These are phyloP conservation scores for Solanum tacnaense DNA, from an alignment of 257 asterid species.

Conservation along the genomic window DNA sequence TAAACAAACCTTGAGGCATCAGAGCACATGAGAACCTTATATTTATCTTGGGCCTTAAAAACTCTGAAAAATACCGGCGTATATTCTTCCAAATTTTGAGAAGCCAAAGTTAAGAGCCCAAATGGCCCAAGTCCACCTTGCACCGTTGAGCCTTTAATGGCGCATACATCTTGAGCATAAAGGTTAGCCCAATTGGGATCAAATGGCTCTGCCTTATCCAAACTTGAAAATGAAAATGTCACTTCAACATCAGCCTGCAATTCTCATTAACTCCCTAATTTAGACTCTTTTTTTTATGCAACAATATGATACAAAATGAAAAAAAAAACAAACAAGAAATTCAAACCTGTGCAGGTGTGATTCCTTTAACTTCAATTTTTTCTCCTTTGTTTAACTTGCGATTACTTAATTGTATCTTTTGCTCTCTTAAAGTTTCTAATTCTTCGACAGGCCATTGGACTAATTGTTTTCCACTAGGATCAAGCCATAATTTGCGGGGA, in stretches of 20 bases:
- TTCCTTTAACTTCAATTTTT: conserved; percentile 22
- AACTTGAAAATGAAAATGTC: conserved; percentile 21
- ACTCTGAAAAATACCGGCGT: conserved; percentile 36
- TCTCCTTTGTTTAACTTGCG: conserved; percentile 12
- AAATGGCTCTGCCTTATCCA: conserved; percentile 35
- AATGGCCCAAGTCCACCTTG: conserved; percentile 48
- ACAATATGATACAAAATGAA: no score
- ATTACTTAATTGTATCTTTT: conserved; percentile 12
- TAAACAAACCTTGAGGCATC: conserved; percentile 16
- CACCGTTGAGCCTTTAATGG: conserved; percentile 19
- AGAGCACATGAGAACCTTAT: conserved; percentile 26
- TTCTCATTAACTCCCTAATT: neutral
- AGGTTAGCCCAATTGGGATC: conserved; percentile 18
- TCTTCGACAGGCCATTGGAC: conserved; percentile 40
- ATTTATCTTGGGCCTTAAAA: conserved; percentile 6
- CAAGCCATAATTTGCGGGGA: conserved; percentile 28
- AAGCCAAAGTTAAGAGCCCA: conserved; percentile 37
- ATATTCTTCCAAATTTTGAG: conserved; percentile 21
- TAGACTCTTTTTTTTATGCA: neutral
- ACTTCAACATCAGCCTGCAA: conserved; percentile 42
- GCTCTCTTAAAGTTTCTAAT: conserved; percentile 16
- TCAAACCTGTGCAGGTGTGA: conserved; percentile 39
- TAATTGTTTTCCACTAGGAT: conserved; percentile 35
- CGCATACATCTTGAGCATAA: conserved; percentile 34
- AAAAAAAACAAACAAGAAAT: neutral